phyloP scores from a whole-genome alignment of 768 basidiomycete species.

The Psilocybe subaeruginosa region DNA sequence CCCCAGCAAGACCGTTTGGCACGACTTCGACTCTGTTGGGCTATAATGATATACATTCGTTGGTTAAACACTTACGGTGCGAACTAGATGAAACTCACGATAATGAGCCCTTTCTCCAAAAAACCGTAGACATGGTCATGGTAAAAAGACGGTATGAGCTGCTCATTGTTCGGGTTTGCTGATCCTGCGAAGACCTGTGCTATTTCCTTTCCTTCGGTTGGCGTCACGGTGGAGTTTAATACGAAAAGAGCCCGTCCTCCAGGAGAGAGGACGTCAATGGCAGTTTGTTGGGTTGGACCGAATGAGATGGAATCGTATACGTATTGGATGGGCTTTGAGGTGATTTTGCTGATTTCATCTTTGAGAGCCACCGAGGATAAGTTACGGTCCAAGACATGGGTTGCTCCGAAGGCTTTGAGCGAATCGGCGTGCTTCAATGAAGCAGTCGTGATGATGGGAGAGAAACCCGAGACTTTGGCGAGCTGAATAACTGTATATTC shows the following conservation, averaged over 20 bases:
- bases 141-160: conserved; percentile 17
- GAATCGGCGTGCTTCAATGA: conserved; percentile 28
- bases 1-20: conserved; percentile 43
- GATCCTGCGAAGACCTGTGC: background rate
- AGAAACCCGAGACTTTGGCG: conserved; percentile 40
- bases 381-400: conserved; percentile 38
- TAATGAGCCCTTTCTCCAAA: conserved; percentile 23
- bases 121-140: conserved; percentile 15
- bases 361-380: conserved; percentile 20
- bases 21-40: conserved; percentile 35
- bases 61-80: no score
- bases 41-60: background rate
- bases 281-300: conserved; percentile 24
- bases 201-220: conserved; percentile 11
- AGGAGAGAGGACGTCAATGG: conserved; percentile 31
- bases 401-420: conserved; percentile 41
- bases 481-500: conserved; percentile 32
- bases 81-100: conserved; percentile 13
- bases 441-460: conserved; percentile 43
- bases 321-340: conserved; percentile 19
- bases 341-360: conserved; percentile 23
- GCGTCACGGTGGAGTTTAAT: conserved; percentile 28
- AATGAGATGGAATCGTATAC: conserved; percentile 29
- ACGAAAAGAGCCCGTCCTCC: conserved; percentile 38
- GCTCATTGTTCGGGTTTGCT: conserved; percentile 13